Evolutionary conservation across 108 stramenopile species (phyloP), one percentile per base, ranked within the genome.

Genomic region (Stephanodiscus minutulus): DNA sequence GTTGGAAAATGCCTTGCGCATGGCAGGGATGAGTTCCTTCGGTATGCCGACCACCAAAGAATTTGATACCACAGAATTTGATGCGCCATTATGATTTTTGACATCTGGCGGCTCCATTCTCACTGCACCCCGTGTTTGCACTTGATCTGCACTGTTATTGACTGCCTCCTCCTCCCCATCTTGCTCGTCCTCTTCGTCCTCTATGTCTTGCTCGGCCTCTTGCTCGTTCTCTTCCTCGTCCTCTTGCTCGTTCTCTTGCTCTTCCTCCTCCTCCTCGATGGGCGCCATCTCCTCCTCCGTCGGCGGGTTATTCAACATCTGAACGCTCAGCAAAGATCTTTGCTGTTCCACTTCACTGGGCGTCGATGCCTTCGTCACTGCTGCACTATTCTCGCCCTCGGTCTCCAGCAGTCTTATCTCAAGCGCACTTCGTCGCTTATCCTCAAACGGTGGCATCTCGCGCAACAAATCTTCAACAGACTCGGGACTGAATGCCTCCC

Each of bases 371-470:
- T 97, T 94, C 22, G 75, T 78, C 36, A 91, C 88, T 10, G 94
- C 91, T 12, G 91, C 90, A 71, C 93, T 90, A 64, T 92, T 88
- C 61, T 91, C 87, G 15, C 91, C 91, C 79, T 90, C 92, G 46
- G 88, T 91, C 46, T 96, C 89, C 46, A 86, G 72, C 17, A 97
- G 84, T 56, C 90, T 70, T 59, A 88, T 79, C 72, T 94, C 91
- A 49, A 96, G 58, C 22, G 92, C 91, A 63, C 86, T 88, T 61
- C 86, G 83, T 72, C 90, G 86, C 75, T 90, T 84, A 61, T 92
- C 88, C 65, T 96, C 94, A 76, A 95, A 98, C 22, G 93, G 91
- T 37, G 97, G 97, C 97, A 98, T 98, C 59, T 94, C 92, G 59
- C 93, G 87, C 37, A 98, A 86, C 70, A 98, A 70, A 74, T 91